Evolutionary conservation across 177 flowering plant species (phyloP), one percentile per base, ranked within the genome.

Genomic region (Vitis hybrid): DNA sequence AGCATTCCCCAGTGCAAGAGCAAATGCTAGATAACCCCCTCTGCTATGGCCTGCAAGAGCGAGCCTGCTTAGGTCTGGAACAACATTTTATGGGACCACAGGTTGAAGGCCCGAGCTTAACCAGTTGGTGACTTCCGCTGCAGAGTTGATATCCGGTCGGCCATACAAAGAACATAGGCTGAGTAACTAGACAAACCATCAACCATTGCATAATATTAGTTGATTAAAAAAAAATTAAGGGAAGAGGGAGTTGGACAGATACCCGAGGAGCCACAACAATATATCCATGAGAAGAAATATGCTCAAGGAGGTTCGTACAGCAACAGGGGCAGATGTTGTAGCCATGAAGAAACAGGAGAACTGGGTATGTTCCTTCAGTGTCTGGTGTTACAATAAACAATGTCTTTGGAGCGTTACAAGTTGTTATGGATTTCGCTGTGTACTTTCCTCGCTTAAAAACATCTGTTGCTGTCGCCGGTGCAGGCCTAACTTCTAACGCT

Each of bases 21-120:
- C 66, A 52, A 84, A 86, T 18, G 88, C 87, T 2, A 69, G 68
- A 13, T 77, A 78, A 1, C 90, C 90, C 0, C 90, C 90, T 58
- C 88, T 55, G 77, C 88, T 83, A 72, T 86, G 90, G 72, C 88
- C 90, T 9, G 72, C 69, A 1, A 86, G 81, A 10, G 74, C 80
- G n/a, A 81, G 66, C 61, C 79, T 78, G 52, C 19, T 10, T 1
- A 78, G 46, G 68, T 82, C 59, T 30, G 81, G 64, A 4, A 24
- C 17, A 5, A 83, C 75, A 1, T 72, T 18, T 11, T 49, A 24
- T 0, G 83, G 88, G 11, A 86, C 82, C 1, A 50, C 17, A 1
- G 55, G 8, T 48, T 72, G 65, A 30, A 83, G 82, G 60, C 82
- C 78, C 19, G 6, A 0, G 5, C 80, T 18, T 55, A 84, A 50